Conservation (phyloP, 495 filamentous ascomycete species). For the Poronia punctata region DNA sequence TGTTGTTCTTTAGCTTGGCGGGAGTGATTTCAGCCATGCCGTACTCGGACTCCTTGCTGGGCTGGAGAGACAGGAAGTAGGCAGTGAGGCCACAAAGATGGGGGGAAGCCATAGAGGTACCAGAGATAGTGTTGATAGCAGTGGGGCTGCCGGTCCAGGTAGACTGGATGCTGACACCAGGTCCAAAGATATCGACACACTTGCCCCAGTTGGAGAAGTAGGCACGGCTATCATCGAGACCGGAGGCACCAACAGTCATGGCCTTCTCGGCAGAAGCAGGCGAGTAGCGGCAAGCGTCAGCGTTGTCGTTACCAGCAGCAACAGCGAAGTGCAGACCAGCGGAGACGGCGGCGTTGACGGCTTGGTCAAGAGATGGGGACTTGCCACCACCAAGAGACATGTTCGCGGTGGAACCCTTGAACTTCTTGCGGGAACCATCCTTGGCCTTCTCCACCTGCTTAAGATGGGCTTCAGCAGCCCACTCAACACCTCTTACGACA, state of each 20-base stretch:
- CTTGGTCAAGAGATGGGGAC: slow-evolving; percentile 78
- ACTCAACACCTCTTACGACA: slow-evolving; percentile 97
- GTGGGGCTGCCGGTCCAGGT: slow-evolving; percentile 96
- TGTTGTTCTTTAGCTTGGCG: slow-evolving; percentile 82
- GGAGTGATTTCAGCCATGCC: slow-evolving; percentile 85
- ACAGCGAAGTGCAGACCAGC: slow-evolving; percentile 95
- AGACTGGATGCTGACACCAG: slow-evolving; percentile 91
- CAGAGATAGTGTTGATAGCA: slow-evolving; percentile 96
- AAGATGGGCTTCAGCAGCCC: slow-evolving; percentile 72
- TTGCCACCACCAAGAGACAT: slow-evolving; percentile 98
- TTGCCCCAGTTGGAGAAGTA: slow-evolving; percentile 99
- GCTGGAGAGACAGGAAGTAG: slow-evolving; percentile 96
- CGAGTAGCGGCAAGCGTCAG: slow-evolving; percentile 99
- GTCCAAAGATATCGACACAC: slow-evolving; percentile 99
- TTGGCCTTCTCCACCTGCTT: slow-evolving; percentile 69
- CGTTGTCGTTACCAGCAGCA: slow-evolving; percentile 96
- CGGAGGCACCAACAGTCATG: slow-evolving; percentile 94
- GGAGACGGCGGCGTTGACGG: slow-evolving; percentile 87
- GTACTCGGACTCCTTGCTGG: slow-evolving; percentile 77
- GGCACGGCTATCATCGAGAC: slow-evolving; percentile 87
- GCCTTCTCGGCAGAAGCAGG: slow-evolving; percentile 88
- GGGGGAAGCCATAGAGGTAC: slow-evolving; percentile 98
- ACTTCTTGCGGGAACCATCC: slow-evolving; percentile 79
- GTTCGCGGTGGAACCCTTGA: slow-evolving; percentile 98
- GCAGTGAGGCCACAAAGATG: slow-evolving; percentile 94